Evolutionary conservation across 2,329 filamentous ascomycete species (phyloP), one percentile per base, ranked within the genome.

Genomic region (Piedraia hortae): DNA sequence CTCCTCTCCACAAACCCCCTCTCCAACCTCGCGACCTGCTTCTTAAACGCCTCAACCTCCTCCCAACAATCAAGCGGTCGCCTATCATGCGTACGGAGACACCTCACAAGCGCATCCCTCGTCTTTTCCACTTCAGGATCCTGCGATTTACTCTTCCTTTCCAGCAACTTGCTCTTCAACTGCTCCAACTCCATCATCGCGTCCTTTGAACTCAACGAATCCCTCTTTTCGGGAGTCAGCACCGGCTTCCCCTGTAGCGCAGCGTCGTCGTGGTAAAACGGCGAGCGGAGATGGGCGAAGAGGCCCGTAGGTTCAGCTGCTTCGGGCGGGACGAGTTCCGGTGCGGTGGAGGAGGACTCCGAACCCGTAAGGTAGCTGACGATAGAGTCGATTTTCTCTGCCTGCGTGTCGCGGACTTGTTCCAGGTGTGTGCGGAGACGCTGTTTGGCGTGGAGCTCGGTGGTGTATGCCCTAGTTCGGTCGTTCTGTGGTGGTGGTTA

Each of bases 41-140:
- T 59, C 62, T 80, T 89, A 48, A 93, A 93, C 10, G 55, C 56
- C 51, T 88, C 71, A 12, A 91, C 77, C 59, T 91, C 78, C 47
- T 67, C 60, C 72, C 74, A 91, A 59, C 82, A 93, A 53, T 91
- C 74, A 42, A 91, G 53, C 43, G 82, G 80, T 45, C 77, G 61
- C 31, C 77, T 59, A 48, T 91, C 80, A 45, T 91, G 69, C 39
- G 69, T 58, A 29, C 72, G 56, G 53, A 93, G 53, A 45, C 82
- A 93, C 36, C 61, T 59, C 30, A 85, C 62, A 25, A 91, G 65
- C 27, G 68, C 63, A 34, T 62, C 54, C 46, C 77, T 70, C 10
- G 78, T 74, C 42, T 55, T 59, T 47, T 75, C 66, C 21, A 90
- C 64, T 22, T 51, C 51, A 30, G 68, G 62, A 34, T 78, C 74